Conservation (phyloP, 768 basidiomycete genomes). For the Butyriboletus loyo region DNA sequence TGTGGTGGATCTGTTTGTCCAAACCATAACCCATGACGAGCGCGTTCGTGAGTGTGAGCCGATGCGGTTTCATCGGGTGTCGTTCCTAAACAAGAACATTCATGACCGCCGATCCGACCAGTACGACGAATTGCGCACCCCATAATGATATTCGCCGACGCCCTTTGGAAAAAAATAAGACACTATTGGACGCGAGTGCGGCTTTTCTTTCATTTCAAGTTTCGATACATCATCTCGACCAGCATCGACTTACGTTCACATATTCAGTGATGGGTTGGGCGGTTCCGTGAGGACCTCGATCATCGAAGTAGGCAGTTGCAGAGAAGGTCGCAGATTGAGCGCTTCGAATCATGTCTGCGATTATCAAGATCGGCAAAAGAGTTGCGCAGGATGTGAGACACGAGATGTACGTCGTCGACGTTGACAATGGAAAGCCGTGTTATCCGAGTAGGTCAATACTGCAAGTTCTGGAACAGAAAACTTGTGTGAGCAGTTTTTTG, state of each 20-base stretch:
- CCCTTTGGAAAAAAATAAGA: constrained; percentile 96
- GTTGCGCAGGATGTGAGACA: neutral
- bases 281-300: constrained; percentile 65
- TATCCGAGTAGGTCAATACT: neutral
- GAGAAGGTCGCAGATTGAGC: constrained; percentile 61
- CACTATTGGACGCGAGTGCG: constrained; percentile 65
- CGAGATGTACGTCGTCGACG: neutral
- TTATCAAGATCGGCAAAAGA: neutral
- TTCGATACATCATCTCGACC: neutral
- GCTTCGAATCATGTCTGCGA: constrained; percentile 34
- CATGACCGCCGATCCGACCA: constrained; percentile 1
- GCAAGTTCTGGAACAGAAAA: neutral
- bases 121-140: constrained; percentile 49
- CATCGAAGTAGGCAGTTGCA: constrained; percentile 69
- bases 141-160: constrained; percentile 95
- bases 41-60: constrained; percentile 93
- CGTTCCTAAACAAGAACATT: constrained; percentile 60
- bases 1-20: constrained; percentile 91
- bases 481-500: neutral
- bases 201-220: constrained; percentile 26
- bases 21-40: constrained; percentile 95
- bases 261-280: constrained; percentile 80
- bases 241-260: constrained; percentile 55
- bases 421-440: neutral
- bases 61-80: constrained; percentile 98